Percentiles rank a stretch among this genome's conserved stretches.
Evolutionary conservation across 257 asterid genomes (phyloP).

Genomic region (Henckelia pumila): DNA sequence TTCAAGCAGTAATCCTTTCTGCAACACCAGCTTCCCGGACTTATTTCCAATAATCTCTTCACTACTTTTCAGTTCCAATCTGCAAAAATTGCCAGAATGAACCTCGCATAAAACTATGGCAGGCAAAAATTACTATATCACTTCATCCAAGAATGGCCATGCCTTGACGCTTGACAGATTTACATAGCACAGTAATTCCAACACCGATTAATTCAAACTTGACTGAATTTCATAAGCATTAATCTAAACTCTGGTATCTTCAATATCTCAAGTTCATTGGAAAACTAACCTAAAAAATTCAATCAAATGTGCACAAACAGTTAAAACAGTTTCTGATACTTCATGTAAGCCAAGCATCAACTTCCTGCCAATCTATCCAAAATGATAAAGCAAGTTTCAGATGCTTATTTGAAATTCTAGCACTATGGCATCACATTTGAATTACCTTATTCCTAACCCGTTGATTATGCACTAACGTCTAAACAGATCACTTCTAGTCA

Average conservation of each 20-base stretch:
- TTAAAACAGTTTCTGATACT: slow-evolving; percentile 1
- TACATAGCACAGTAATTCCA: slow-evolving; percentile 11
- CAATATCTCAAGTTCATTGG: neutral
- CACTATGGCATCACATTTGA: neutral
- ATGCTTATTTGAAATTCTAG: slow-evolving; percentile 13
- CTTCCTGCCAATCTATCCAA: neutral
- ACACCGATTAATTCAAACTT: neutral
- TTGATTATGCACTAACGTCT: too few species aligned
- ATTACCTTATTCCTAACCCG: neutral
- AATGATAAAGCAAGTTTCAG: neutral
- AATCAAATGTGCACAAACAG: neutral
- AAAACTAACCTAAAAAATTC: slow-evolving; percentile 6
- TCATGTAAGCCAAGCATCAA: neutral
- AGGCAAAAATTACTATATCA: slow-evolving; percentile 1
- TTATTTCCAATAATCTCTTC: slow-evolving; percentile 56
- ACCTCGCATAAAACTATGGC: slow-evolving; percentile 16
- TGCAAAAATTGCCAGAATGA: slow-evolving; percentile 29
- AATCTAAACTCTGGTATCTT: neutral
- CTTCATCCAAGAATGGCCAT: neutral
- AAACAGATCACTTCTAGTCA: neutral
- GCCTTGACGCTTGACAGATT: neutral
- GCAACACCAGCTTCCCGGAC: slow-evolving; percentile 49
- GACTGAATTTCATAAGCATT: slow-evolving; percentile 3
- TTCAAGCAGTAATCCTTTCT: slow-evolving; percentile 80
- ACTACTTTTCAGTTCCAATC: slow-evolving; percentile 59